These are phyloP conservation scores for Capsicum chinense DNA, from an alignment of 257 asterid genomes.

Conservation along the genomic window DNA sequence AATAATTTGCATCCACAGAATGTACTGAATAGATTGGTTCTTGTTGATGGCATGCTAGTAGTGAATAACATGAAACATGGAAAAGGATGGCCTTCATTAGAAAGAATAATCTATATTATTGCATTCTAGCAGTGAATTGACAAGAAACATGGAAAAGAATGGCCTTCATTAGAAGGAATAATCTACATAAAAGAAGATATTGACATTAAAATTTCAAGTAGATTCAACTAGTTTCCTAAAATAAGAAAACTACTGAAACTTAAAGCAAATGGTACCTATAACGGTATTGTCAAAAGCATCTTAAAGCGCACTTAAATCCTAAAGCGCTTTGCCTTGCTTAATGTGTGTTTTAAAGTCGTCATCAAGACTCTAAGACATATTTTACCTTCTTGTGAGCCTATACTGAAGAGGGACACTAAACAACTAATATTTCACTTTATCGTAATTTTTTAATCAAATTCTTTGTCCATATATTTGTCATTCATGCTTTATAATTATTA, in stretches of 20 bases:
- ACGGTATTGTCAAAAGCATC: too few relatives aligned
- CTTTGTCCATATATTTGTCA: too few relatives aligned
- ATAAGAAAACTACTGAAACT: background rate
- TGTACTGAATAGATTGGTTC: background rate
- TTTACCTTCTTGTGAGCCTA: too few relatives aligned
- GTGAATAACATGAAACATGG: background rate
- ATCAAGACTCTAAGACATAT: too few relatives aligned
- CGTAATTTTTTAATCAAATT: too few relatives aligned
- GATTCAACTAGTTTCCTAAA: background rate
- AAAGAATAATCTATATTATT: background rate
- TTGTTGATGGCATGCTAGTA: background rate
- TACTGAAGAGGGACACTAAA: too few relatives aligned
- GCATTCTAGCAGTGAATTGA: constrained; percentile 24
- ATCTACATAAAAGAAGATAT: background rate
- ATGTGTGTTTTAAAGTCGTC: too few relatives aligned
- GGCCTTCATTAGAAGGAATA: background rate
- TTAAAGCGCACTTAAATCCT: too few relatives aligned
- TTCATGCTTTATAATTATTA: too few relatives aligned
- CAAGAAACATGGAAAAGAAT: background rate
- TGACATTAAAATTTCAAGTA: background rate
- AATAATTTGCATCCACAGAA: background rate
- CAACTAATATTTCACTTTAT: too few relatives aligned
- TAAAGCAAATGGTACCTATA: constrained; percentile 12
- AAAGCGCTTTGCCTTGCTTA: too few relatives aligned
- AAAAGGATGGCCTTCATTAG: background rate